Evolutionary conservation across 441 rosid species (phyloP).

Genomic region (Aleurites moluccanus): DNA sequence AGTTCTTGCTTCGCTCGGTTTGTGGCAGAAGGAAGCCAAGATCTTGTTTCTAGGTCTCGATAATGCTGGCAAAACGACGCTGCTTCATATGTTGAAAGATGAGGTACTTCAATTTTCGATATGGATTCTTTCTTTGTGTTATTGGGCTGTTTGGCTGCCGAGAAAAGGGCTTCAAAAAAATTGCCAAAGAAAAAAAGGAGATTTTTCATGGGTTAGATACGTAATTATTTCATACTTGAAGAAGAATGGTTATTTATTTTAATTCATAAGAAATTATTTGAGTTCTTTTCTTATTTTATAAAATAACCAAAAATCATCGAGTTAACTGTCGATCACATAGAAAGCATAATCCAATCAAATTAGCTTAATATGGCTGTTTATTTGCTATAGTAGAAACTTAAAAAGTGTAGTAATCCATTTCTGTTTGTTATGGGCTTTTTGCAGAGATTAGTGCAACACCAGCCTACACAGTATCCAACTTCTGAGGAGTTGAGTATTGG

Average conservation of each 20-base stretch:
- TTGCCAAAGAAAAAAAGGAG: background rate
- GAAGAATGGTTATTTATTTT: background rate
- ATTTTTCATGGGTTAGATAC: no score
- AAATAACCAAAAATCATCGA: no score
- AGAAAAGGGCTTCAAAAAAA: background rate
- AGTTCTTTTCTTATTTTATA: no score
- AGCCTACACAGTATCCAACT: constrained; percentile 81
- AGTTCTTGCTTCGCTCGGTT: constrained; percentile 68
- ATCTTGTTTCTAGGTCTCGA: constrained; percentile 87
- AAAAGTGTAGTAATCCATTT: background rate
- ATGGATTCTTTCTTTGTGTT: background rate
- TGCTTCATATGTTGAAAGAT: constrained; percentile 85
- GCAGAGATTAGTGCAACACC: constrained; percentile 85
- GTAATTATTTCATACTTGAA: no score
- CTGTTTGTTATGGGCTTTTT: background rate
- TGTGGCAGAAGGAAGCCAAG: constrained; percentile 88
- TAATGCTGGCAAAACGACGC: constrained; percentile 81
- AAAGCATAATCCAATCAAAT: no score
- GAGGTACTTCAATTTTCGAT: constrained; percentile 38
- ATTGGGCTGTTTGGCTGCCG: constrained; percentile 9
- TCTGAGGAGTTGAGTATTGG: constrained; percentile 87
- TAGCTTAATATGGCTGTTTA: no score
- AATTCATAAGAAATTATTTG: background rate
- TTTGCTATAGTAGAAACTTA: no score
- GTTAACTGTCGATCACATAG: no score